Conservation (phyloP, 129 eudicot species). For the Glebionis coronaria region DNA sequence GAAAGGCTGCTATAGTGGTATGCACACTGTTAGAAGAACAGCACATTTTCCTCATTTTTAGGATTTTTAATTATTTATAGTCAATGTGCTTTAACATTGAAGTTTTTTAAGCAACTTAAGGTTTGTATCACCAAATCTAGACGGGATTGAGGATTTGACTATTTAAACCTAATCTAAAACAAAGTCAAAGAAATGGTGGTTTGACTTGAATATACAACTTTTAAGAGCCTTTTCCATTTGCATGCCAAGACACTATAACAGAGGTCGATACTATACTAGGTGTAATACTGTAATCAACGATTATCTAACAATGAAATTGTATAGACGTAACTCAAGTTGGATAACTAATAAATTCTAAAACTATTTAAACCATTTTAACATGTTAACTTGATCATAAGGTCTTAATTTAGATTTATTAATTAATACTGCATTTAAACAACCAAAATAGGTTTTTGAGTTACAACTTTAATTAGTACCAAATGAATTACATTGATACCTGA, state of each 20-base stretch:
- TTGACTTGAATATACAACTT: not conserved
- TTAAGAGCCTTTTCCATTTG: not conserved
- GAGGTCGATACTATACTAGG: not conserved
- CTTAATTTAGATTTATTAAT: too few species aligned
- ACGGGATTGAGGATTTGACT: not conserved
- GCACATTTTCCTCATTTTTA: not conserved
- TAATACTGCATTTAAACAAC: too few species aligned
- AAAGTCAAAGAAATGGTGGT: not conserved
- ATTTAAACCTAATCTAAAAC: not conserved
- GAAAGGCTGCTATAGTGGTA: not conserved
- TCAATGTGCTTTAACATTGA: not conserved
- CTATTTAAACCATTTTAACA: too few species aligned
- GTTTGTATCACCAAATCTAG: not conserved
- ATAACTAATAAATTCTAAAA: too few species aligned
- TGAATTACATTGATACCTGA: too few species aligned
- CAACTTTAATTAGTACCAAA: too few species aligned
- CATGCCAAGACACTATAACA: not conserved
- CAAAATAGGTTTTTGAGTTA: too few species aligned
- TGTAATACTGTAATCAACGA: not conserved
- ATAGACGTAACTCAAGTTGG: too few species aligned
- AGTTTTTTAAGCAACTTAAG: not conserved
- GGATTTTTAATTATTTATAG: not conserved
- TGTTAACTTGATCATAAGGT: too few species aligned
- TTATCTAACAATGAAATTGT: not conserved
- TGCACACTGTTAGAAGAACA: not conserved